Evolutionary conservation across 441 rosid species (phyloP), one percentile per base, ranked within the genome.

Genomic region (Bocquillonia castaneifolia): DNA sequence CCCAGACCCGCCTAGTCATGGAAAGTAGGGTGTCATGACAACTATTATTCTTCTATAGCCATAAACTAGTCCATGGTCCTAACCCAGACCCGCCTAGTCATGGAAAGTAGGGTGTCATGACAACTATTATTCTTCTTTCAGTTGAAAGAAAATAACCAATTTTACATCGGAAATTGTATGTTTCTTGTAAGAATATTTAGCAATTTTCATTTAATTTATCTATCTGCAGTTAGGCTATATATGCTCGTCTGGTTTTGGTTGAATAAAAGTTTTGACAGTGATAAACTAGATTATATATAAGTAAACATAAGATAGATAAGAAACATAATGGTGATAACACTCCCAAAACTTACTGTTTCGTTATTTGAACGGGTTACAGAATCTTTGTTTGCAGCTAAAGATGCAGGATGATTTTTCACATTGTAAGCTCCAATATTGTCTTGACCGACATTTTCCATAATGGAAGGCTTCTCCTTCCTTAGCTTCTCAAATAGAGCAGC

Each of bases 401-500:
- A 74, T 60, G 60, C 72, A 56, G 59, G 32, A 66, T 74, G 76
- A 82, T 60, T 81, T 82, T 72, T 81, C 47, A 67, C 55, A 66
- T 85, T 82, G 76, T 76, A 69, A 18, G 55, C 77, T 59, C 60
- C 77, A 77, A 79, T 82, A 42, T 76, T 70, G n/a, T 79, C 85
- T 74, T 70, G 81, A 69, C 37, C 59, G 64, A 59, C 36, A 62
- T 42, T 69, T 74, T 74, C 80, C 77, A 65, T 79, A 0, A 71
- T 74, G 20, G 74, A 70, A 68, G 81, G 50, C 74, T 78, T 89
- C n/a, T 80, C 89, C 53, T 74, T 86, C 81, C 73, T 85, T 61
- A 90, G 82, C 91, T 95, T 90, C 79, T 95, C 91, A 72, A 92
- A 92, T 72, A 95, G 93, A 61, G 99, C 99, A 74, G 98, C 89